phyloP scores from a whole-genome alignment of 1,284 basidiomycete genomes.

The Sparassis latifolia region DNA sequence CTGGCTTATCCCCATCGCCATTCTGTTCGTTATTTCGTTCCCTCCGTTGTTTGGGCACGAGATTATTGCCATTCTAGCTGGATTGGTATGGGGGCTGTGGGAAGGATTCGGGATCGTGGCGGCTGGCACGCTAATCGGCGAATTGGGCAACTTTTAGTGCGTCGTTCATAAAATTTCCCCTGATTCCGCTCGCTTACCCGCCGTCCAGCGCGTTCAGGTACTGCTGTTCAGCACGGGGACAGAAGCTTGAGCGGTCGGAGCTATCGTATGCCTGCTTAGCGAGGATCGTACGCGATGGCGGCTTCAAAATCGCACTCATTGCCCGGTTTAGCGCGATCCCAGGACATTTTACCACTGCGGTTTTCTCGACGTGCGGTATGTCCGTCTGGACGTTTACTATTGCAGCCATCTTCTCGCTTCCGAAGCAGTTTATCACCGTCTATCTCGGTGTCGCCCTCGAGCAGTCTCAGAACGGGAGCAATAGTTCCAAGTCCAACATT shows the following conservation, averaged over 20 bases:
- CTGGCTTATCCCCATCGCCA: constrained; percentile 79
- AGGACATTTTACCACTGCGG: constrained; percentile 69
- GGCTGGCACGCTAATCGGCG: constrained; percentile 60
- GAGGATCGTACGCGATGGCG: constrained; percentile 72
- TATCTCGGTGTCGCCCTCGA: constrained; percentile 68
- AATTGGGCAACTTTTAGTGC: constrained; percentile 68
- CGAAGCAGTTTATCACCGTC: constrained; percentile 73
- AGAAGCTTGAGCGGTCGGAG: constrained; percentile 67
- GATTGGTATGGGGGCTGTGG: constrained; percentile 74
- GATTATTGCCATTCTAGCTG: constrained; percentile 68
- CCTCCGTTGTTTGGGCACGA: constrained; percentile 77
- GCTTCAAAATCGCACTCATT: constrained; percentile 71
- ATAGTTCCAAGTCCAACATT: constrained; percentile 42
- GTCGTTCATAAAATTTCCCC: constrained; percentile 15
- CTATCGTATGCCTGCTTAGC: constrained; percentile 75
- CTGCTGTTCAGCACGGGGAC: constrained; percentile 54
- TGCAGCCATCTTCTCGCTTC: constrained; percentile 69
- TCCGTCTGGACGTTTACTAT: constrained; percentile 62
- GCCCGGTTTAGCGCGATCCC: constrained; percentile 78
- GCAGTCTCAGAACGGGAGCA: constrained; percentile 32
- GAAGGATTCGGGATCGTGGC: constrained; percentile 61
- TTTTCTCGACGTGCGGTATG: constrained; percentile 81
- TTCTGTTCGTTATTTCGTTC: constrained; percentile 74
- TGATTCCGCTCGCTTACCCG: neutral
- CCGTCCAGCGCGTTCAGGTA: constrained; percentile 54